Conservation (phyloP, 148 eudicot genomes). For the Camellia granthamiana region DNA sequence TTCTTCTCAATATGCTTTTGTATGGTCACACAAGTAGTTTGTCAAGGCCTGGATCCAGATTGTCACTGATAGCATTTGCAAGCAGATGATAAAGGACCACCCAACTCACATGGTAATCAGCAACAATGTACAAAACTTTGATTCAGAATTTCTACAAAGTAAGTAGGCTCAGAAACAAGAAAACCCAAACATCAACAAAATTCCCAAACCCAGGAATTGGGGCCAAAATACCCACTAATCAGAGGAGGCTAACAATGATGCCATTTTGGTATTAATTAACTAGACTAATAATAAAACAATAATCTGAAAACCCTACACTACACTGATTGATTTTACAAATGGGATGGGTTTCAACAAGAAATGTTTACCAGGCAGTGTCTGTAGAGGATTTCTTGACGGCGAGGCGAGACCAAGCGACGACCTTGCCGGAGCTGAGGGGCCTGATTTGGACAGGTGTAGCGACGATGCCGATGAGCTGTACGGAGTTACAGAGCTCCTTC, state of each 20-base stretch:
- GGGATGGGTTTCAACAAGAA: background rate
- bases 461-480: conserved; percentile 75
- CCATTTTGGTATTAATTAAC: background rate
- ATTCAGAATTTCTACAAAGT: background rate
- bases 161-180: background rate
- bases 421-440: conserved; percentile 64
- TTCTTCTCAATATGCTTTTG: background rate
- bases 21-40: background rate
- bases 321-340: too few relatives aligned
- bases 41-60: background rate
- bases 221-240: background rate
- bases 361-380: conserved; percentile 54
- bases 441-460: conserved; percentile 55
- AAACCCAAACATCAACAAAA: background rate
- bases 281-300: background rate
- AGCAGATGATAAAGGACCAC: background rate
- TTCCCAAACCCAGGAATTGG: background rate
- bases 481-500: conserved; percentile 68
- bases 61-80: background rate
- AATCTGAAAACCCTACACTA: background rate
- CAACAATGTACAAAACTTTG: background rate
- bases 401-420: conserved; percentile 64
- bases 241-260: background rate
- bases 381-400: conserved; percentile 60
- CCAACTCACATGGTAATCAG: background rate